A percentile compares a stretch with the other conserved stretches of the same genome.
Conservation (phyloP, 2,329 filamentous ascomycete species). For the Trichophyton simii region DNA sequence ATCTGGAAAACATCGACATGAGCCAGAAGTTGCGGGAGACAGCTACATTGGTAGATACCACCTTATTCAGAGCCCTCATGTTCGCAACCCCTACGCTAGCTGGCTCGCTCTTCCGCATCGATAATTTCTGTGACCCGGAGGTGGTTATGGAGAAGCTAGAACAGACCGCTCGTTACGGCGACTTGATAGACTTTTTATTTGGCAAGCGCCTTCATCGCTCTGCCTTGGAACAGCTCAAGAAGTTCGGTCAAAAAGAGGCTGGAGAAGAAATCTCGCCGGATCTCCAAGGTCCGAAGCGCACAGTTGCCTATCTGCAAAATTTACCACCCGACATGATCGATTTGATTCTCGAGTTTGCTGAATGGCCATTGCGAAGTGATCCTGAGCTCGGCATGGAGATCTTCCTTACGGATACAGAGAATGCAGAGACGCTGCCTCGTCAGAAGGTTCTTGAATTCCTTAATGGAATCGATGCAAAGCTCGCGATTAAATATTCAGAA, state of each 20-base stretch:
- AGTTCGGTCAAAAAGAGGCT: conserved; percentile 49
- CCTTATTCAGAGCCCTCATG: conserved; percentile 91
- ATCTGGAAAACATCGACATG: conserved; percentile 43
- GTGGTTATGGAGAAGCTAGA: conserved; percentile 89
- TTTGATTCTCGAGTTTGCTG: conserved; percentile 78
- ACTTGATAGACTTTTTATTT: conserved; percentile 94
- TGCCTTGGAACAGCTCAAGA: conserved; percentile 67
- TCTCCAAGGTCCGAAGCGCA: conserved; percentile 70
- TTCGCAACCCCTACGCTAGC: conserved; percentile 74
- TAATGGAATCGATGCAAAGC: conserved; percentile 50
- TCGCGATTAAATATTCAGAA: conserved; percentile 76
- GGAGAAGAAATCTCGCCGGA: conserved; percentile 31
- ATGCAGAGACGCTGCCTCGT: conserved; percentile 78
- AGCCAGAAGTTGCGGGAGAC: conserved; percentile 60
- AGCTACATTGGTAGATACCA: conserved; percentile 81
- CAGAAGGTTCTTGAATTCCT: conserved; percentile 65
- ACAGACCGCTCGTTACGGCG: conserved; percentile 76
- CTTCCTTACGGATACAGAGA: conserved; percentile 85
- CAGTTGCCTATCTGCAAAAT: conserved; percentile 79
- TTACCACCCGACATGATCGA: conserved; percentile 79
- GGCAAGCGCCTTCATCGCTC: conserved; percentile 87
- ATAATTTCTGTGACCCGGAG: conserved; percentile 92
- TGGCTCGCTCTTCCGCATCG: conserved; percentile 80
- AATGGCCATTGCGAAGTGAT: conserved; percentile 68
- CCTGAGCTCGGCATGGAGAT: conserved; percentile 77